Base-by-base conservation (phyloP, 139 green algal genomes). In the Coccomyxa sp. region DNA sequence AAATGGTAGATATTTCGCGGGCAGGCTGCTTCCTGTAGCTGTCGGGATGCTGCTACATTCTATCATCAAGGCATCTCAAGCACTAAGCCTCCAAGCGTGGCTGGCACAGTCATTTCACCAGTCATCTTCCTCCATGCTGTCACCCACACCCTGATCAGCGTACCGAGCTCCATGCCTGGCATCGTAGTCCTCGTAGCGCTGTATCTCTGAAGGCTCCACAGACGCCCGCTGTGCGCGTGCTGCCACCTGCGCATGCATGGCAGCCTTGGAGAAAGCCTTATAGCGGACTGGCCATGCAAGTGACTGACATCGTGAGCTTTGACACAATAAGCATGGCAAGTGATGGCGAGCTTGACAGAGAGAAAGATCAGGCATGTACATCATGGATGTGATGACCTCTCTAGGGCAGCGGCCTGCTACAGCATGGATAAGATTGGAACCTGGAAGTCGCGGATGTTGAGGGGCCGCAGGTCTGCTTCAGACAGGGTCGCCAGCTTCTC, bases 161-260 rank as follows among this genome's bases (percentile, higher is more conserved):
- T 81, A 81, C 39, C 78, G 93, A n/a, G 94, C 93, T 0, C 95
- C 95, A 74, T 97, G 94, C 58, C 86, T 89, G 12, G 80, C 75
- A 74, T 98, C 92, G 80, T 98, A 98, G 41, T 86, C 76, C 41
- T 92, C 84, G 80, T 97, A 97, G 22, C 93, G 92, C 75, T 82
- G 74, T 7, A 98, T 82, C 74, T 98, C 94, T 0, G 70, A 75
- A 0, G 86, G 79, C 40, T 91, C 84, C 44, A 97, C 94, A 9
- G 78, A 88, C 1, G 89, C 87, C 78, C 91, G 89, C 80, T 95
- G 90, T 0, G 88, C 91, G 31, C 83, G 80, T 0, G 86, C 78
- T 14, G 91, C 91, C 55, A 90, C 77, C 91, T 95, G 88, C 70
- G 68, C 34, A 36, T 12, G 44, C 44, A 29, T 12, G 16, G 14